Percentiles rank a stretch among this genome's conserved stretches.
phyloP scores from a whole-genome alignment of 2,329 filamentous ascomycete species.

The Exophiala alcalophila region DNA sequence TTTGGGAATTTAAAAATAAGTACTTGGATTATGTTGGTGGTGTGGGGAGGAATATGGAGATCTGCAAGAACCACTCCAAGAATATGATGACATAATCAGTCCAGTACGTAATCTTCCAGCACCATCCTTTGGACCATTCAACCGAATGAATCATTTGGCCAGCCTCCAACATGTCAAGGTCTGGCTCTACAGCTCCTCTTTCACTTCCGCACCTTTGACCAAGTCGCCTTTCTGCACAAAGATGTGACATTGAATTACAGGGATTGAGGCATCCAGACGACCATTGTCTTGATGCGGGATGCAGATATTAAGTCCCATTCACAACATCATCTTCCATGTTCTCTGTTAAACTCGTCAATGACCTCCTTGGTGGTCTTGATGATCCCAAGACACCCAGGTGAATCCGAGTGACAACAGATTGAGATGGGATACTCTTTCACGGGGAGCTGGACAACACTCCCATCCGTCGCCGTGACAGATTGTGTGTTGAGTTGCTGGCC shows the following conservation, averaged over 20 bases:
- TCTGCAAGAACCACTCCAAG: not conserved
- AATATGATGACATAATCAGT: not conserved
- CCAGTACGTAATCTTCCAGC: not conserved
- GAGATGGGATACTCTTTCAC: conserved; percentile 44
- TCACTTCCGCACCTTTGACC: too few species aligned
- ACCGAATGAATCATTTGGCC: not conserved
- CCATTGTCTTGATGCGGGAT: not conserved
- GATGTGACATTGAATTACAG: not conserved
- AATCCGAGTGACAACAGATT: conserved; percentile 50
- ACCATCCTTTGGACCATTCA: not conserved
- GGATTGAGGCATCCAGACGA: not conserved
- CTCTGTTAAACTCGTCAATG: conserved; percentile 44
- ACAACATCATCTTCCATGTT: conserved; percentile 27
- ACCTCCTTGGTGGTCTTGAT: conserved; percentile 41
- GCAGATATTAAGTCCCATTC: not conserved
- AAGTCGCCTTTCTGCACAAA: not conserved
- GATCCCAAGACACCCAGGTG: conserved; percentile 46
- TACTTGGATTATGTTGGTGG: not conserved
- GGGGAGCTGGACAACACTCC: conserved; percentile 39
- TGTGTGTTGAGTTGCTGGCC: conserved; percentile 43
- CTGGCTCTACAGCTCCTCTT: too few species aligned
- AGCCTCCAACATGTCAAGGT: too few species aligned
- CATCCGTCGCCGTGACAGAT: conserved; percentile 44
- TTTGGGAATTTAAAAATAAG: not conserved
- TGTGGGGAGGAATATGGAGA: not conserved